These are phyloP conservation scores for Agrocybe pediades DNA, from an alignment of 768 basidiomycete genomes.

Conservation along the genomic window DNA sequence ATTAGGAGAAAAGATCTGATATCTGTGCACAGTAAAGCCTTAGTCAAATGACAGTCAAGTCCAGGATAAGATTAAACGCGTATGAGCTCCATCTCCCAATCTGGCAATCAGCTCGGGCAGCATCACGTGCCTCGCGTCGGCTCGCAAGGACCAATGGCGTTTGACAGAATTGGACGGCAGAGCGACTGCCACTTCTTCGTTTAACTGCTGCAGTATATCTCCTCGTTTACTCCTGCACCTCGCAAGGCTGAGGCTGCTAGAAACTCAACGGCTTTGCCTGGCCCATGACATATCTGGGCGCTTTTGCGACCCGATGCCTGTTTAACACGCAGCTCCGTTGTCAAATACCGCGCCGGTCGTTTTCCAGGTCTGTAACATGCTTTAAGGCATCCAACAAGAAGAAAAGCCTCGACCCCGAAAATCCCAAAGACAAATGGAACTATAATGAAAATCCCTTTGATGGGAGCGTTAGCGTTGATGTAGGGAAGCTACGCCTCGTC, in stretches of 20 bases:
- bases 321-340: slow-evolving; percentile 21
- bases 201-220: not conserved
- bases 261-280: slow-evolving; percentile 20
- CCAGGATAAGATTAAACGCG: not conserved
- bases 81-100: not conserved
- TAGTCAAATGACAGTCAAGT: not conserved
- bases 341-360: slow-evolving; percentile 17
- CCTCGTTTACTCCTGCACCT: slow-evolving; percentile 2
- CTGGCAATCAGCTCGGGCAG: not conserved
- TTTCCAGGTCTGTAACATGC: slow-evolving; percentile 20
- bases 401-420: slow-evolving; percentile 15
- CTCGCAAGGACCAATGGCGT: not conserved
- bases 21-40: not conserved
- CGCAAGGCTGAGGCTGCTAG: slow-evolving; percentile 1
- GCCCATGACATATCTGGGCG: slow-evolving; percentile 38
- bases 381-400: slow-evolving; percentile 12
- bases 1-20: not conserved
- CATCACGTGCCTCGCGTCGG: not conserved
- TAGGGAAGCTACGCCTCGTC: slow-evolving; percentile 51
- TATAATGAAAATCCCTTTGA: slow-evolving; percentile 70
- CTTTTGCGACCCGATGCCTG: slow-evolving; percentile 33
- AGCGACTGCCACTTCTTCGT: not conserved
- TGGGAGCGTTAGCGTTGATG: slow-evolving; percentile 44
- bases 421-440: slow-evolving; percentile 69
- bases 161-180: not conserved